These are phyloP conservation scores for Alternaria panax DNA, from an alignment of 2,329 filamentous ascomycete species.

Conservation along the genomic window DNA sequence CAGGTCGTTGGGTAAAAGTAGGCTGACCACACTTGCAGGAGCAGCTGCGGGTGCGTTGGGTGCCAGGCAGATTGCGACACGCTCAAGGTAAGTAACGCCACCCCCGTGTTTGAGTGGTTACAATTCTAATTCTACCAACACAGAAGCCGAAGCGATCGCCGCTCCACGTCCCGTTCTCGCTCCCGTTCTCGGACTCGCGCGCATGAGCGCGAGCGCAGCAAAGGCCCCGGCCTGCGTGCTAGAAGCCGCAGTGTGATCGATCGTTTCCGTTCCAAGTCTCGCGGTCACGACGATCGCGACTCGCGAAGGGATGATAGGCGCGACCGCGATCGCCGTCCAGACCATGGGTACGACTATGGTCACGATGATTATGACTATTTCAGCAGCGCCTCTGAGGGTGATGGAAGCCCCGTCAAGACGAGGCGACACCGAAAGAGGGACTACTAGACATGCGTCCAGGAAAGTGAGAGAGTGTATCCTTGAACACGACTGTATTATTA, in stretches of 20 bases:
- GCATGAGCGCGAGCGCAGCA: conserved; percentile 23
- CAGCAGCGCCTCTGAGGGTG: conserved; percentile 23
- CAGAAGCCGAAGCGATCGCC: conserved; percentile 30
- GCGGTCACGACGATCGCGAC: conserved; percentile 25
- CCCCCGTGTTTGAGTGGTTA: background rate
- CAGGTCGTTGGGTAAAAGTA: conserved; percentile 41
- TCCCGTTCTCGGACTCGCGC: conserved; percentile 28
- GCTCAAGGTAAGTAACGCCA: conserved; percentile 22
- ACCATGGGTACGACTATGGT: conserved; percentile 27
- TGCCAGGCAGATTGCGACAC: conserved; percentile 32
- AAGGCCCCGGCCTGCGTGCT: conserved; percentile 28
- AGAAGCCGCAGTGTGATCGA: conserved; percentile 36
- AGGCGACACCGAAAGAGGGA: conserved; percentile 22
- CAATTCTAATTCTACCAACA: background rate
- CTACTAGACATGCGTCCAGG: conserved; percentile 5
- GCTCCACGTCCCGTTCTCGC: conserved; percentile 25
- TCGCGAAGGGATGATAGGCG: conserved; percentile 7
- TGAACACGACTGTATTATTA: conserved; percentile 11
- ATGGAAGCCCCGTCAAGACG: conserved; percentile 21
- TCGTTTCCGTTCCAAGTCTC: conserved; percentile 36
- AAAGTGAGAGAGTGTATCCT: background rate
- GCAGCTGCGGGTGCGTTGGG: conserved; percentile 47
- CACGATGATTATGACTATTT: conserved; percentile 26
- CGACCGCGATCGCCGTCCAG: conserved; percentile 25
- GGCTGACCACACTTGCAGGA: conserved; percentile 49